phyloP scores from a whole-genome alignment of 2,329 filamentous ascomycete genomes.

The Thermoascus crustaceus region DNA sequence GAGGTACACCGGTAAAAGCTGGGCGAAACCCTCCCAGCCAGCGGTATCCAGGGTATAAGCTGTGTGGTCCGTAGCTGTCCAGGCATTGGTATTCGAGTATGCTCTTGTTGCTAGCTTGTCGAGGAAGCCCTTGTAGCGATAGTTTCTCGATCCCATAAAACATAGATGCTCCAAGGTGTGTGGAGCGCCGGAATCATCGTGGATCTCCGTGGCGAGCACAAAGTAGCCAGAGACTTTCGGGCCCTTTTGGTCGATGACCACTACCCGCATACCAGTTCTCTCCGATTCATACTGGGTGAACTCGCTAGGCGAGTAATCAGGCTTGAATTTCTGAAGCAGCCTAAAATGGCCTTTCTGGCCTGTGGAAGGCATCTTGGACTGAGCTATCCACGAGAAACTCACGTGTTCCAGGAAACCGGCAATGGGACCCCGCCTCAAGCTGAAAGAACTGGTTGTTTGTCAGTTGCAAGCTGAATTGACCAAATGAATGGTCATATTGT shows the following conservation, averaged over 20 bases:
- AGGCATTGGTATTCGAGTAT: conserved; percentile 92
- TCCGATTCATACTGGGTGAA: conserved; percentile 96
- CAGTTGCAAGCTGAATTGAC: no score
- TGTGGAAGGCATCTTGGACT: conserved; percentile 48
- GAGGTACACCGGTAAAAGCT: conserved; percentile 88
- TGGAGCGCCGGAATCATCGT: conserved; percentile 90
- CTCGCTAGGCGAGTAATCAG: conserved; percentile 78
- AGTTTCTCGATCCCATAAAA: conserved; percentile 88
- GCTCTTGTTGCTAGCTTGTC: conserved; percentile 90
- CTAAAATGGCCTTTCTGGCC: conserved; percentile 57
- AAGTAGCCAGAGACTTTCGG: conserved; percentile 97
- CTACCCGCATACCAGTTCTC: conserved; percentile 86
- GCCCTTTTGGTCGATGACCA: conserved; percentile 84
- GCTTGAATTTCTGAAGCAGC: conserved; percentile 74
- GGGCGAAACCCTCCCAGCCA: conserved; percentile 93
- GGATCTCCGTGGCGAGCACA: conserved; percentile 89
- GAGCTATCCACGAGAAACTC: conserved; percentile 6
- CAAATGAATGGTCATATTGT: no score
- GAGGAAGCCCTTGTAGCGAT: conserved; percentile 88
- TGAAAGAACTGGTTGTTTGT: conserved; percentile 15
- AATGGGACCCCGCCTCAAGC: conserved; percentile 13
- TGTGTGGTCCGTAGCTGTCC: conserved; percentile 94
- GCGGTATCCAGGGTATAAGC: conserved; percentile 93
- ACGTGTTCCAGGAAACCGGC: conserved; percentile 9
- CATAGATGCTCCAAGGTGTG: conserved; percentile 76